Evolutionary conservation across 2,329 filamentous ascomycete species (phyloP).

Genomic region (Orbilia javanica): DNA sequence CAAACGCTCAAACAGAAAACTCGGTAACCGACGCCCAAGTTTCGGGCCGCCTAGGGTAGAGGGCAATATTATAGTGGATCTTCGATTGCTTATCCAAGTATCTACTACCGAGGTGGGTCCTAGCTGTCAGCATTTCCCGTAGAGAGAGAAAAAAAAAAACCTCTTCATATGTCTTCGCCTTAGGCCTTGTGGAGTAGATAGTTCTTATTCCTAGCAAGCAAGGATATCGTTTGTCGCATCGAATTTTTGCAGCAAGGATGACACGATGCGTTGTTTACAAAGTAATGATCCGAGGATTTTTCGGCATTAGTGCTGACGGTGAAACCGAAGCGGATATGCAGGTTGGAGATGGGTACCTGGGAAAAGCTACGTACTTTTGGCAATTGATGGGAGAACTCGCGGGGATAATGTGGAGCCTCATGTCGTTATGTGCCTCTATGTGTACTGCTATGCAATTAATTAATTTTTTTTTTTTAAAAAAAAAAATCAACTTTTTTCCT

Average conservation of each 20-base stretch:
- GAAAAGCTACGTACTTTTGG: not conserved
- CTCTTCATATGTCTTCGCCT: not conserved
- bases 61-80: constrained; percentile 14
- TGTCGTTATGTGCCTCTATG: not conserved
- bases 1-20: not conserved
- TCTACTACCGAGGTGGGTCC: constrained; percentile 34
- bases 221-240: constrained; percentile 12
- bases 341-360: constrained; percentile 9
- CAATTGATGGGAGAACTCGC: constrained; percentile 17
- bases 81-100: constrained; percentile 22
- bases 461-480: no score
- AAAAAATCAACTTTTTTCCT: no score
- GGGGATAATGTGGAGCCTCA: constrained; percentile 1
- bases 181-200: no score
- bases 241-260: constrained; percentile 12
- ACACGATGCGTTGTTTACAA: constrained; percentile 25
- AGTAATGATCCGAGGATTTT: constrained; percentile 15
- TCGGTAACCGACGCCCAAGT: constrained; percentile 2
- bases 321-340: constrained; percentile 38
- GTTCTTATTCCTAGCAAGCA: no score
- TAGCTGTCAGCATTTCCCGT: constrained; percentile 37
- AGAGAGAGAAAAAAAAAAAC: not conserved
- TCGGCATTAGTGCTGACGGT: constrained; percentile 50
- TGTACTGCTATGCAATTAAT: no score
- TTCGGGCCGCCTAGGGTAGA: not conserved